phyloP scores from a whole-genome alignment of 139 green algal genomes.

The Chlamydomonas asymmetrica region DNA sequence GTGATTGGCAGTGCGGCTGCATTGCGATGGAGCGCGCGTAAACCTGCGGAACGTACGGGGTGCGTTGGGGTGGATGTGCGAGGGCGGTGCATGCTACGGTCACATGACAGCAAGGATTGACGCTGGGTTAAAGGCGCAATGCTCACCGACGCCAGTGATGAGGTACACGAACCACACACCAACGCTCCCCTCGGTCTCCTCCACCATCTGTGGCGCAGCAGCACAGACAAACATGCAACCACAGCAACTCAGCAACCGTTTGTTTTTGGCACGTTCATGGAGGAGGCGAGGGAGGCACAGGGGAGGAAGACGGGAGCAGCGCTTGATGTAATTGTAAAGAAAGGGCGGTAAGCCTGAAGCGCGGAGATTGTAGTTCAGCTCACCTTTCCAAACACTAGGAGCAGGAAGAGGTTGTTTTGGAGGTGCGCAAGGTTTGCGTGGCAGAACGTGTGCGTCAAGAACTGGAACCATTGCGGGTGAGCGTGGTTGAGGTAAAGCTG shows the following conservation, averaged over 20 bases:
- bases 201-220: slow-evolving; percentile 47
- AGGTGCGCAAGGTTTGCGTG: slow-evolving; percentile 61
- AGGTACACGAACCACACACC: slow-evolving; percentile 64
- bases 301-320: no score
- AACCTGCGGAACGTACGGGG: no score
- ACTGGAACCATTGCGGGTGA: slow-evolving; percentile 61
- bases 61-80: no score
- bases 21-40: no score
- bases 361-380: no score
- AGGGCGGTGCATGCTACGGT: no score
- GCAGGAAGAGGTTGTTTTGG: slow-evolving; percentile 67
- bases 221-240: neutral
- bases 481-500: slow-evolving; percentile 67
- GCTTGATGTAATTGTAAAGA: no score
- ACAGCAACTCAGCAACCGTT: slow-evolving; percentile 7
- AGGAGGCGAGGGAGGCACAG: no score
- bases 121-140: neutral
- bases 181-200: slow-evolving; percentile 68
- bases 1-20: no score
- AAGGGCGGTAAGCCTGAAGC: no score
- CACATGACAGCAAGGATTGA: no score
- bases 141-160: slow-evolving; percentile 60
- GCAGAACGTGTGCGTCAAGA: slow-evolving; percentile 64
- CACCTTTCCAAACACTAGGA: slow-evolving; percentile 68
- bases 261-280: no score